Conservation (phyloP, 352 stramenopile genomes). For the Pythium angustatum region DNA sequence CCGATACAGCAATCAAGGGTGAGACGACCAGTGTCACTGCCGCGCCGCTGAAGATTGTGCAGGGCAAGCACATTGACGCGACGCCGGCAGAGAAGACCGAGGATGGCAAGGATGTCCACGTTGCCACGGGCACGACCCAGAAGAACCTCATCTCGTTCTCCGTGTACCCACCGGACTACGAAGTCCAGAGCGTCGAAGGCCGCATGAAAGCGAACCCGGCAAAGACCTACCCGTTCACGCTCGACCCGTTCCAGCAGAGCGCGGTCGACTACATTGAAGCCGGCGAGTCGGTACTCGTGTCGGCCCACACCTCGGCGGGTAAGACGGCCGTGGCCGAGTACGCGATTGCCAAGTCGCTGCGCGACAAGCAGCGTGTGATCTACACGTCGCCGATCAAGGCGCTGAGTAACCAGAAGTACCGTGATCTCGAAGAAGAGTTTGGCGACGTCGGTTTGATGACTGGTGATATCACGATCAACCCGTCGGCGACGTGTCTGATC, state of each 20-base stretch:
- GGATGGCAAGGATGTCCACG: constrained; percentile 53
- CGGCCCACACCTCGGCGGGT: constrained; percentile 97
- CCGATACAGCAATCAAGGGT: background rate
- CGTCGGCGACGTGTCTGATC: constrained; percentile 96
- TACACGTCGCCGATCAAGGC: constrained; percentile 99
- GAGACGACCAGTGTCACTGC: constrained; percentile 22
- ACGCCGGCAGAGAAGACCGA: constrained; percentile 45
- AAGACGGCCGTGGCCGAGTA: constrained; percentile 99
- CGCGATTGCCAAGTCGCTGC: constrained; percentile 97
- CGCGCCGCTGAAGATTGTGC: constrained; percentile 60
- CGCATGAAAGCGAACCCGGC: constrained; percentile 79
- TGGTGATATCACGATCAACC: constrained; percentile 99
- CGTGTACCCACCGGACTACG: constrained; percentile 82
- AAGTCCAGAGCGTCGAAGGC: constrained; percentile 45
- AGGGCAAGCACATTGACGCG: constrained; percentile 75
- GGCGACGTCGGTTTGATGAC: constrained; percentile 99
- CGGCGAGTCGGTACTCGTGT: constrained; percentile 98
- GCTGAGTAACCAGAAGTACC: constrained; percentile 99
- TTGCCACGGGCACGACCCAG: constrained; percentile 93
- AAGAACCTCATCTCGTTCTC: constrained; percentile 96
- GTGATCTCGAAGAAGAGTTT: constrained; percentile 95
- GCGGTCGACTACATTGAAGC: constrained; percentile 96
- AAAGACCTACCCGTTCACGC: constrained; percentile 97
- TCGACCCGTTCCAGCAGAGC: constrained; percentile 99
- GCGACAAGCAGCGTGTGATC: constrained; percentile 93